phyloP scores from a whole-genome alignment of 2,329 filamentous ascomycete species.

The Penicillium nordicum region DNA sequence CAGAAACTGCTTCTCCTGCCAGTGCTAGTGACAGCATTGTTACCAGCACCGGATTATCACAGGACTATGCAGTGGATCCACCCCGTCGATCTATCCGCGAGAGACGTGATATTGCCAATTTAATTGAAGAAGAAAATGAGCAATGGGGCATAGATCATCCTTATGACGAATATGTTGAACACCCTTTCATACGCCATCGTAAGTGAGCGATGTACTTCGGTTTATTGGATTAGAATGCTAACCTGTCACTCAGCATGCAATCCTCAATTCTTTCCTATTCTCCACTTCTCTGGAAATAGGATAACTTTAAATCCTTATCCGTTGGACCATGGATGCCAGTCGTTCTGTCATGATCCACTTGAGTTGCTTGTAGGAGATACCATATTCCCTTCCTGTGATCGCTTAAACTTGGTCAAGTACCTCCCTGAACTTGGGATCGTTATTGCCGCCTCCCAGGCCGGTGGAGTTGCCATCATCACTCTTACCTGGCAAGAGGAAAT shows the following conservation, averaged over 20 bases:
- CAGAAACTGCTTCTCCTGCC: neutral
- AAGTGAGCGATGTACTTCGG: neutral
- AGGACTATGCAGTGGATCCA: neutral
- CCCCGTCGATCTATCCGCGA: neutral
- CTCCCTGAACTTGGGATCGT: slow-evolving; percentile 59
- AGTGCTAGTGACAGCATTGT: neutral
- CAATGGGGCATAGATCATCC: slow-evolving; percentile 6
- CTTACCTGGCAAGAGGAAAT: slow-evolving; percentile 43
- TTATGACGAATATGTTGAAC: slow-evolving; percentile 5
- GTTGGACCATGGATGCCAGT: slow-evolving; percentile 28
- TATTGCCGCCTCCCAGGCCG: slow-evolving; percentile 56
- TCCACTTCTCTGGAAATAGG: slow-evolving; percentile 42
- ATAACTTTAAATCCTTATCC: slow-evolving; percentile 39
- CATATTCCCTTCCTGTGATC: slow-evolving; percentile 39
- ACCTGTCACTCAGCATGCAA: slow-evolving; percentile 16
- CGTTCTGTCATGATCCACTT: slow-evolving; percentile 32
- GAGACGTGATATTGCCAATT: slow-evolving; percentile 2
- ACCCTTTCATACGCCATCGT: slow-evolving; percentile 16
- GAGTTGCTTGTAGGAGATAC: slow-evolving; percentile 24
- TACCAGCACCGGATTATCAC: neutral
- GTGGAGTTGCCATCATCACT: slow-evolving; percentile 53
- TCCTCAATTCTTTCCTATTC: slow-evolving; percentile 37
- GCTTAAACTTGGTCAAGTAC: slow-evolving; percentile 57
- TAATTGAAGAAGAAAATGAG: slow-evolving; percentile 18
- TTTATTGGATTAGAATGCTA: neutral